Evolutionary conservation across 176 grass and related monocot genomes (phyloP).

Genomic region (Carex scoparia): DNA sequence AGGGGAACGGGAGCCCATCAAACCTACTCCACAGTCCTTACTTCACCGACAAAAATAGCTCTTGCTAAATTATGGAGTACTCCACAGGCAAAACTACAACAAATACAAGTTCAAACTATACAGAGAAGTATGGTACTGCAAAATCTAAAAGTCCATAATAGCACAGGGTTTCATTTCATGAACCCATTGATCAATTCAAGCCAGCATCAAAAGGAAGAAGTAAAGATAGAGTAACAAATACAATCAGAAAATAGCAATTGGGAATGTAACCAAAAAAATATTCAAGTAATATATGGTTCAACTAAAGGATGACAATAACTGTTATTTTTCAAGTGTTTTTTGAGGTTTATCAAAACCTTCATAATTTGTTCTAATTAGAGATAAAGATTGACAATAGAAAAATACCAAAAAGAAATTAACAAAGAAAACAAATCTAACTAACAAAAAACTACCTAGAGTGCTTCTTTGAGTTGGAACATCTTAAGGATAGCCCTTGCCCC

Average conservation of each 20-base stretch:
- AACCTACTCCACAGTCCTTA: too few relatives aligned
- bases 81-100: neutral
- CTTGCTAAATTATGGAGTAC: neutral
- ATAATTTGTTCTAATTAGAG: neutral
- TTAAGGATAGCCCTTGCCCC: constrained; percentile 69
- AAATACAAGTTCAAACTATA: neutral
- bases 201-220: neutral
- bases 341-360: neutral
- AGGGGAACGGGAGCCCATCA: too few relatives aligned
- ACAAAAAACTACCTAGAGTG: constrained; percentile 40
- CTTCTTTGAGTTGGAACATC: constrained; percentile 82
- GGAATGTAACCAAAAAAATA: neutral
- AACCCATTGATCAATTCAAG: constrained; percentile 8
- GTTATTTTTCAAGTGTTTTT: neutral
- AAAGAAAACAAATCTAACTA: neutral
- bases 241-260: neutral
- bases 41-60: neutral
- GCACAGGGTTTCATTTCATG: neutral
- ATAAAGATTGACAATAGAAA: neutral
- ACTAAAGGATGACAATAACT: neutral
- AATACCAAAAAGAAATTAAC: neutral
- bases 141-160: neutral
- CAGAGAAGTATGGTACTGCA: constrained; percentile 3
- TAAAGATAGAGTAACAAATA: neutral
- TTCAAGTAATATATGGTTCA: constrained; percentile 2